Base-by-base conservation (phyloP, 2,329 filamentous ascomycete genomes). In the Cladosporium colombiae region DNA sequence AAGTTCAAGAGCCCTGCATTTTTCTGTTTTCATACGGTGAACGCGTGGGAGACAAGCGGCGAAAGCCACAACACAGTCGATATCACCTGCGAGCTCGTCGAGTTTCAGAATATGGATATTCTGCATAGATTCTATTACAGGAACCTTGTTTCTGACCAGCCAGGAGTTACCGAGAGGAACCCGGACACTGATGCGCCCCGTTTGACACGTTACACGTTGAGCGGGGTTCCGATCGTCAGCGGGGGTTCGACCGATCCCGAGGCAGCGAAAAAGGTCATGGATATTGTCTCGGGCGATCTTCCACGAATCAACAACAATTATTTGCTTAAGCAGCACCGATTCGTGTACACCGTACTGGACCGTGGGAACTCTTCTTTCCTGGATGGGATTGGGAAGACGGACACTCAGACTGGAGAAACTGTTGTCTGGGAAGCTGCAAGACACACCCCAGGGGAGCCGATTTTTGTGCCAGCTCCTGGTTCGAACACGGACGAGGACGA, bases 11-110 rank as follows among this genome's bases (percentile, higher is more conserved):
- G 86, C 18, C 83, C 86, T 0, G 84, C 90, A 0, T 88, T 88
- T 56, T 96, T 93, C 80, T 89, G 87, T 77, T 96, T 96, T 76
- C 92, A 96, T 77, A 86, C 86, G 0, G 81, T 92, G 74, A 96
- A 96, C 70, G 86, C 91, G 0, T 95, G 88, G 74, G 90, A 94
- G 72, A 85, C 91, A 52, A 68, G 70, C 76, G 0, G 80, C 77
- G 0, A 62, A 75, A 53, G 52, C 10, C 61, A 62, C 46, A 62
- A 29, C 61, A 78, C 81, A n/a, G 78, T 78, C 5, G 82, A 88
- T 66, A 81, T 95, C 21, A 80, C 88, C 33, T 86, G 89, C 64
- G 92, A 96, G 67, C 74, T 89, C 1, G 77, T 88, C 33, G 80
- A 85, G 61, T 93, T 90, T 72, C 81, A 86, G 0, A 89, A 85